A percentile compares a stretch with the other conserved stretches of the same genome.
These are phyloP conservation scores for Iberis pinnata DNA, from an alignment of 345 rosid species.

Conservation along the genomic window DNA sequence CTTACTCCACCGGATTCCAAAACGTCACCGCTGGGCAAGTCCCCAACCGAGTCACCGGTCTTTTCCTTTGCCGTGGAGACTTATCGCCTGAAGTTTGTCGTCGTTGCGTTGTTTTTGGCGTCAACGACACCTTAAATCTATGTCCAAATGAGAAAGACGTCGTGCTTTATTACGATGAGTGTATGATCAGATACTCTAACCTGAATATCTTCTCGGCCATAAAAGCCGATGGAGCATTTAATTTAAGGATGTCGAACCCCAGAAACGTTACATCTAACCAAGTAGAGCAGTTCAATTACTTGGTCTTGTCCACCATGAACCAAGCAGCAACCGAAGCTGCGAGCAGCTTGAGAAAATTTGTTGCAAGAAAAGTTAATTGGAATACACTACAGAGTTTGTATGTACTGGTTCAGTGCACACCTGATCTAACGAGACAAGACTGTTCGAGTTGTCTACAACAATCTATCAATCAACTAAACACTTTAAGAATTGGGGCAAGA, in stretches of 20 bases:
- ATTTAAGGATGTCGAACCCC: neutral
- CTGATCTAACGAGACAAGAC: constrained; percentile 25
- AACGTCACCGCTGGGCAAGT: neutral
- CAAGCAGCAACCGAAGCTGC: neutral
- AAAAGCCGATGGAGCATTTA: neutral
- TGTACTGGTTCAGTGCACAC: constrained; percentile 43
- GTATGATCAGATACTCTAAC: constrained; percentile 30
- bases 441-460: constrained; percentile 27
- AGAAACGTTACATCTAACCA: neutral
- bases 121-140: neutral
- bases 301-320: neutral
- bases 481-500: constrained; percentile 26
- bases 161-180: constrained; percentile 9
- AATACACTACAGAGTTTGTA: constrained; percentile 8
- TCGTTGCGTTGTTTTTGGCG: neutral
- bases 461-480: constrained; percentile 1
- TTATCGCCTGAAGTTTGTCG: constrained; percentile 9
- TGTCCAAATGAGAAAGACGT: constrained; percentile 26
- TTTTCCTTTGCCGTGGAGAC: constrained; percentile 12
- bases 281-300: neutral
- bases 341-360: constrained; percentile 23
- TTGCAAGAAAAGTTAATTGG: neutral
- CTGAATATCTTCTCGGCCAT: neutral
- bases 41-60: constrained; percentile 10
- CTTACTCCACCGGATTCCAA: constrained; percentile 20